Conservation (phyloP, 352 stramenopile genomes). For the Pythium aquatile region DNA sequence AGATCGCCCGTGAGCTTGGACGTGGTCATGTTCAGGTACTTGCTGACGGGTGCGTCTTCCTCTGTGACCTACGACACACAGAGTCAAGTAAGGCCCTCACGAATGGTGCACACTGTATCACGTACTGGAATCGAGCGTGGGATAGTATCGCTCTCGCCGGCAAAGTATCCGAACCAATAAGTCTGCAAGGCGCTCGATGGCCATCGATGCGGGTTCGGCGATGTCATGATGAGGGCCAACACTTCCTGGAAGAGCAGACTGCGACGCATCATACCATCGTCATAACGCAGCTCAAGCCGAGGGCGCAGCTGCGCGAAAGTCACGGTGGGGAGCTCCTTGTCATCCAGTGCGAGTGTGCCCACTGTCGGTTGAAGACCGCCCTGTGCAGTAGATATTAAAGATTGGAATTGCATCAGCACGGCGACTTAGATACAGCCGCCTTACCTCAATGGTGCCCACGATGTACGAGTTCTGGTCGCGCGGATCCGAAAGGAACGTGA, state of each 20-base stretch:
- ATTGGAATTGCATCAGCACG: too few relatives aligned
- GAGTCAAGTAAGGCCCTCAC: too few relatives aligned
- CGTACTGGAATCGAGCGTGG: conserved; percentile 46
- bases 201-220: conserved; percentile 64
- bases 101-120: not conserved
- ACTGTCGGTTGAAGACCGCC: conserved; percentile 60
- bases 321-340: conserved; percentile 46
- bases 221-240: conserved; percentile 54
- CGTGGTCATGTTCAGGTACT: conserved; percentile 68
- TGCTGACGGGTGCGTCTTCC: conserved; percentile 46
- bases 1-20: conserved; percentile 69
- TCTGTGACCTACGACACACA: conserved; percentile 31
- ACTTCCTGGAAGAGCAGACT: conserved; percentile 79
- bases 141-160: conserved; percentile 35
- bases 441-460: conserved; percentile 63
- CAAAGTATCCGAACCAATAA: conserved; percentile 76
- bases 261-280: conserved; percentile 62
- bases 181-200: conserved; percentile 61
- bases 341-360: conserved; percentile 60
- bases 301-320: conserved; percentile 65
- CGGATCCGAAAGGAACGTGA: conserved; percentile 70
- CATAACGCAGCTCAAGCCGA: conserved; percentile 65
- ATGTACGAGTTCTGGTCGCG: conserved; percentile 76
- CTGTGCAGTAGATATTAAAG: conserved; percentile 18
- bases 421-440: not conserved